A percentile compares a stretch with the other conserved stretches of the same genome.
Evolutionary conservation across 371 early-diverging fungal species (phyloP).

Genomic region (Amoeboradix gromovi): DNA sequence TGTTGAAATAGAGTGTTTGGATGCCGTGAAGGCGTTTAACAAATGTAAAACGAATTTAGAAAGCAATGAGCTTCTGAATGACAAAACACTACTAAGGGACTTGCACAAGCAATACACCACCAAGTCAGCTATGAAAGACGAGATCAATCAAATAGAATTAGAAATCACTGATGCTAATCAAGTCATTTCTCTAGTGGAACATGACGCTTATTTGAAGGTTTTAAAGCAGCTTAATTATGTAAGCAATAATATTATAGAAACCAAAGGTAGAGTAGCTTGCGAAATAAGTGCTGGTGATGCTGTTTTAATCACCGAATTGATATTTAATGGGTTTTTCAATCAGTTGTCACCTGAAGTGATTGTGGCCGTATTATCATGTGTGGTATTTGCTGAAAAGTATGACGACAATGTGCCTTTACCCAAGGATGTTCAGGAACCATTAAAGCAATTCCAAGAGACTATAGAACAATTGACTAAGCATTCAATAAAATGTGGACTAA

Average conservation of each 20-base stretch:
- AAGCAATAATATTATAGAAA: conserved; percentile 50
- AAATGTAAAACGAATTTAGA: conserved; percentile 31
- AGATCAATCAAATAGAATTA: conserved; percentile 31
- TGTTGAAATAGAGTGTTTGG: conserved; percentile 33
- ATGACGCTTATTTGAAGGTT: conserved; percentile 60
- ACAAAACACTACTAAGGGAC: conserved; percentile 24
- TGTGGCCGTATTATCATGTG: conserved; percentile 71
- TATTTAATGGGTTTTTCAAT: conserved; percentile 90
- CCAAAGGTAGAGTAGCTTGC: conserved; percentile 96
- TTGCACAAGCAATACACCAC: conserved; percentile 24
- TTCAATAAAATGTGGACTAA: conserved; percentile 56
- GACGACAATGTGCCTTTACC: conserved; percentile 11
- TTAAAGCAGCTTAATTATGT: conserved; percentile 60
- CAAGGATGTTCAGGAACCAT: conserved; percentile 48
- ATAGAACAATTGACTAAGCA: conserved; percentile 60
- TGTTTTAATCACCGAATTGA: conserved; percentile 89
- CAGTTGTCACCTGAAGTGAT: conserved; percentile 65
- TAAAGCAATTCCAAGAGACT: conserved; percentile 51
- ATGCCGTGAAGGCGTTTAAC: conserved; percentile 22
- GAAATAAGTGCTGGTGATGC: conserved; percentile 95
- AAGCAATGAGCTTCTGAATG: conserved; percentile 23
- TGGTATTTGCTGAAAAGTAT: conserved; percentile 65
- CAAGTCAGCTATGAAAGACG: conserved; percentile 13
- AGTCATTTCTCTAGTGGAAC: conserved; percentile 67
- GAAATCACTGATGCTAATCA: conserved; percentile 41